phyloP scores from a whole-genome alignment of 192 early-diverging fungal species.

The Entomortierella parvispora region DNA sequence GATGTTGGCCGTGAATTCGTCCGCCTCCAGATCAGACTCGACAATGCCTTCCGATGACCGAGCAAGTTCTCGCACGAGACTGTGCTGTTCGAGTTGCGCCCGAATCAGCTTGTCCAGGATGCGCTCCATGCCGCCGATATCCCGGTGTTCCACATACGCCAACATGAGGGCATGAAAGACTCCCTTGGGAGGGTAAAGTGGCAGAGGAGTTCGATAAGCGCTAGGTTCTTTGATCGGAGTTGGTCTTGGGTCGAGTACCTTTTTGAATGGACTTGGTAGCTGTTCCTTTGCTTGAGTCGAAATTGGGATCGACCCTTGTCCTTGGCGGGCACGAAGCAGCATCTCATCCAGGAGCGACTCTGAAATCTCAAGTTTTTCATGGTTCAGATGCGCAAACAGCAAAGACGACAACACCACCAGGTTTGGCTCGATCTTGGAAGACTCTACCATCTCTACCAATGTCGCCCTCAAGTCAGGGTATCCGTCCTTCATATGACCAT shows the following conservation, averaged over 20 bases:
- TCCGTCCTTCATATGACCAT: constrained; percentile 32
- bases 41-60: background rate
- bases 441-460: constrained; percentile 17
- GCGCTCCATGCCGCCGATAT: constrained; percentile 34
- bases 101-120: constrained; percentile 46
- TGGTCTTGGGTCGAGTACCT: no score
- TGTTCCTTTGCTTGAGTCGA: background rate
- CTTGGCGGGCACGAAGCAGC: background rate
- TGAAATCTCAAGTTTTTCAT: constrained; percentile 15
- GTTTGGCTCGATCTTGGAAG: constrained; percentile 7
- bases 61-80: background rate
- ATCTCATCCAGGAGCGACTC: constrained; percentile 33
- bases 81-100: background rate
- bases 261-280: constrained; percentile 4
- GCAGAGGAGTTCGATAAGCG: background rate
- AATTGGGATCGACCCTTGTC: background rate
- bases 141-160: constrained; percentile 25
- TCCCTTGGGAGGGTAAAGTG: constrained; percentile 32
- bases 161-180: constrained; percentile 47
- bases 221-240: background rate
- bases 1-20: constrained; percentile 48
- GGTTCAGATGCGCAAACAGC: constrained; percentile 43
- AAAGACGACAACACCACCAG: constrained; percentile 27
- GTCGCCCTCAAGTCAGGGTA: constrained; percentile 22
- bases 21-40: constrained; percentile 12